These are phyloP conservation scores for Hamamelis virginiana DNA, from an alignment of 164 flowering plant species.

Conservation along the genomic window DNA sequence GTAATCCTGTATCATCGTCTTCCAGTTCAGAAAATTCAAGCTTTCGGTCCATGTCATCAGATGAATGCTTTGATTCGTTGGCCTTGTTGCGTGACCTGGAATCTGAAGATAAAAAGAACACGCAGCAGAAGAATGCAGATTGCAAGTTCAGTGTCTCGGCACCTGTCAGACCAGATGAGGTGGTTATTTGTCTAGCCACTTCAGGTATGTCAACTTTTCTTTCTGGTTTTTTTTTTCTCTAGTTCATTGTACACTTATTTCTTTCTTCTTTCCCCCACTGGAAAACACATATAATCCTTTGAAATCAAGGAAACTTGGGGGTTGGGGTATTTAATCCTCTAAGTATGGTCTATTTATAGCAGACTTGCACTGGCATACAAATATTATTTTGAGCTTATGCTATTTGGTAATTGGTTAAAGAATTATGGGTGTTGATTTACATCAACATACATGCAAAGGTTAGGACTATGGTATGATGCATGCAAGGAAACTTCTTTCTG, in stretches of 20 bases:
- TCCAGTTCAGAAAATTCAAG: slow-evolving; percentile 55
- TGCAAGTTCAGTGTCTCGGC: slow-evolving; percentile 22
- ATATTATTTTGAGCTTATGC: too few species aligned
- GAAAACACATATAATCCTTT: neutral
- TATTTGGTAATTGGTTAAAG: too few species aligned
- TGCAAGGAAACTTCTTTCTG: too few species aligned
- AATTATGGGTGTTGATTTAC: too few species aligned
- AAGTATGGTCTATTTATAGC: too few species aligned
- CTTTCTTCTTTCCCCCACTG: neutral
- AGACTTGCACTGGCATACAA: too few species aligned
- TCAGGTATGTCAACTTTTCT: slow-evolving; percentile 30
- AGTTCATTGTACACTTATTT: neutral
- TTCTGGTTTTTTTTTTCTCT: neutral
- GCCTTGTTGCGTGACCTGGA: slow-evolving; percentile 38
- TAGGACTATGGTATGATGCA: too few species aligned
- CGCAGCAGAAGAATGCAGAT: slow-evolving; percentile 19
- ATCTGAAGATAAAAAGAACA: slow-evolving; percentile 9
- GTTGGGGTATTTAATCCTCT: too few species aligned
- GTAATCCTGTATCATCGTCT: slow-evolving; percentile 30
- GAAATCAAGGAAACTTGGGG: neutral
- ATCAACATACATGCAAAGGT: too few species aligned
- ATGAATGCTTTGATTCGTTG: slow-evolving; percentile 41
- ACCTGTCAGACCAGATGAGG: slow-evolving; percentile 12
- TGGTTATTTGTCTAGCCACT: slow-evolving; percentile 29
- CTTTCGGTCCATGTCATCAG: slow-evolving; percentile 39